Evolutionary conservation across 202 grass and related monocot species (phyloP).

Genomic region (Setaria viridis): DNA sequence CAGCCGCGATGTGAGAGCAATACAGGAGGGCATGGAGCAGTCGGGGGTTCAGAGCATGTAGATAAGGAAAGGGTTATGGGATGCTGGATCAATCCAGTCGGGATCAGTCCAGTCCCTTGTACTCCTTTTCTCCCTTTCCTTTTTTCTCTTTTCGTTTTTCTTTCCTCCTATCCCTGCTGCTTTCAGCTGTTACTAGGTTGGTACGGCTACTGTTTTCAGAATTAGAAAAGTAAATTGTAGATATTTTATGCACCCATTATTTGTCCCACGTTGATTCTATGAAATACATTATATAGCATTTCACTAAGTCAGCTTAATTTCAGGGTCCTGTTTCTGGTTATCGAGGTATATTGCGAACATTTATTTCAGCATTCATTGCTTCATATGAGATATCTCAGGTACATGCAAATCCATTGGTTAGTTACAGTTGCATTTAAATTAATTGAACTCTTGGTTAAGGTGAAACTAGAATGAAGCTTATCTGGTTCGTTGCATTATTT

Average conservation of each 20-base stretch:
- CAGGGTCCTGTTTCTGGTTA: constrained; percentile 97
- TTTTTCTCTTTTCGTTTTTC: not conserved
- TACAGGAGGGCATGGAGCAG: not conserved
- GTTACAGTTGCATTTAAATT: not conserved
- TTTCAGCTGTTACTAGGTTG: not conserved
- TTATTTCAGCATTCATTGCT: constrained; percentile 91
- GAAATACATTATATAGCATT: constrained; percentile 9
- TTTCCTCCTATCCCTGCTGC: not conserved
- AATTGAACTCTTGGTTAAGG: constrained; percentile 19
- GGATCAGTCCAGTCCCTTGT: not conserved
- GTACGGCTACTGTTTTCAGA: not conserved
- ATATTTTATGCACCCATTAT: constrained; percentile 14
- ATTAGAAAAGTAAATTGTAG: not conserved
- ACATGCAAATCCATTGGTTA: constrained; percentile 20
- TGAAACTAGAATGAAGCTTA: constrained; percentile 28
- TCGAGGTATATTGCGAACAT: constrained; percentile 73
- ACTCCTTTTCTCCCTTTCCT: not conserved
- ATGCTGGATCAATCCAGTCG: not conserved
- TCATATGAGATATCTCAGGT: constrained; percentile 91
- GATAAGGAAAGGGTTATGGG: not conserved
- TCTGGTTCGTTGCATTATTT: constrained; percentile 43
- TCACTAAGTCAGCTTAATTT: constrained; percentile 46
- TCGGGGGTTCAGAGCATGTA: not conserved
- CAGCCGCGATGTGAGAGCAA: not conserved
- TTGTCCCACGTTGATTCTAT: constrained; percentile 3